Conservation (phyloP, 768 basidiomycete species). For the Artomyces pyxidatus region DNA sequence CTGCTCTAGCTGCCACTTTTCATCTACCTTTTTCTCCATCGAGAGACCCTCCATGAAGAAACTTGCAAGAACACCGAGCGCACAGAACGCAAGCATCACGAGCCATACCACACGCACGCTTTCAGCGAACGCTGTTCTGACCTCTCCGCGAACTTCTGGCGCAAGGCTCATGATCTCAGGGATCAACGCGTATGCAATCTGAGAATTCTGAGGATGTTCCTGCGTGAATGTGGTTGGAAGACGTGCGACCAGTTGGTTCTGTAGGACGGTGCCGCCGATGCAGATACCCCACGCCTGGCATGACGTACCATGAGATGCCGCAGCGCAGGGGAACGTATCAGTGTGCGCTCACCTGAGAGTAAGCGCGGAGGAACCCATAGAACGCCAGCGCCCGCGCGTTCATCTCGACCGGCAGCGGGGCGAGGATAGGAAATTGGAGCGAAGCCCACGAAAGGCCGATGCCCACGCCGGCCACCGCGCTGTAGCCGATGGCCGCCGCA, state of each 20-base stretch:
- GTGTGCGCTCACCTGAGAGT: conserved; percentile 25
- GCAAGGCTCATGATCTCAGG: conserved; percentile 18
- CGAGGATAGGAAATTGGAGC: conserved; percentile 38
- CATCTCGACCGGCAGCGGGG: conserved; percentile 31
- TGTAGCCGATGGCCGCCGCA: conserved; percentile 18
- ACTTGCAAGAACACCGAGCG: conserved; percentile 19
- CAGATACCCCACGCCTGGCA: conserved; percentile 25
- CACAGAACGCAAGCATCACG: conserved; percentile 20
- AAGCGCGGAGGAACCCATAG: conserved; percentile 30
- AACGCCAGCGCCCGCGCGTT: conserved; percentile 40
- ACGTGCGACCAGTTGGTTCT: conserved; percentile 24
- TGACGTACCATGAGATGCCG: background rate
- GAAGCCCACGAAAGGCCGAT: conserved; percentile 18
- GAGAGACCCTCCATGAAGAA: conserved; percentile 21
- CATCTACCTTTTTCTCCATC: conserved; percentile 21
- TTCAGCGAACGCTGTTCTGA: conserved; percentile 21
- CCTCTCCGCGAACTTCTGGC: conserved; percentile 14
- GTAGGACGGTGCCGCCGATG: conserved; percentile 26
- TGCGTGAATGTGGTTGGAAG: conserved; percentile 20
- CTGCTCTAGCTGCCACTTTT: conserved; percentile 10
- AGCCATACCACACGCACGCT: conserved; percentile 23
- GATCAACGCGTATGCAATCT: conserved; percentile 24
- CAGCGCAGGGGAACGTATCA: background rate
- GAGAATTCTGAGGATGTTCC: conserved; percentile 3
- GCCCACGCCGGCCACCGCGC: conserved; percentile 20